phyloP scores from a whole-genome alignment of 345 rosid genomes.

The Salix caprea region DNA sequence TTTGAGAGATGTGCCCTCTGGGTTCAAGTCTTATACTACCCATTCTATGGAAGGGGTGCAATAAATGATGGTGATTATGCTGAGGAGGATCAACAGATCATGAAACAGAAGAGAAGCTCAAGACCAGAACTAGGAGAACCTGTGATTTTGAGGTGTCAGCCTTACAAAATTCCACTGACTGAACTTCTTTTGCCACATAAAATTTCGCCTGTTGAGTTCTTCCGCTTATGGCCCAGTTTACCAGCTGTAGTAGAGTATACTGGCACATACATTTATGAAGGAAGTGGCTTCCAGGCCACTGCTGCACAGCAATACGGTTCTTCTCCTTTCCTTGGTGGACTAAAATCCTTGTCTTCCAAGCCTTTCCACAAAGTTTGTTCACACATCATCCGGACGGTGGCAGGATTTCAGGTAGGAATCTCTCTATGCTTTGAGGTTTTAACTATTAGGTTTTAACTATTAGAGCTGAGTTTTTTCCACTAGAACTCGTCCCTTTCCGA shows the following conservation, averaged over 20 bases:
- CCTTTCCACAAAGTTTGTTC: constrained; percentile 94
- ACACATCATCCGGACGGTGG: constrained; percentile 87
- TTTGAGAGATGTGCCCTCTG: constrained; percentile 93
- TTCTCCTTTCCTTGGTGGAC: constrained; percentile 90
- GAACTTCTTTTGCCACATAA: constrained; percentile 94
- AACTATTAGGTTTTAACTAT: not conserved
- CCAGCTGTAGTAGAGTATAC: constrained; percentile 85
- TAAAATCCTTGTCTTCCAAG: constrained; percentile 82
- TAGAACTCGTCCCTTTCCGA: not conserved
- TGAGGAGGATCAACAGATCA: constrained; percentile 82
- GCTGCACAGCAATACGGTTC: constrained; percentile 98
- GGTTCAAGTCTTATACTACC: constrained; percentile 95
- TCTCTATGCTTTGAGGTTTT: not conserved
- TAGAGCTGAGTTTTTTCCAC: not conserved
- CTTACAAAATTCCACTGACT: constrained; percentile 90
- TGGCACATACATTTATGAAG: constrained; percentile 85
- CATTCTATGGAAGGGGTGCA: constrained; percentile 85
- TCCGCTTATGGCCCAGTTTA: constrained; percentile 98
- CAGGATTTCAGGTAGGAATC: constrained; percentile 84
- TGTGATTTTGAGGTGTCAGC: constrained; percentile 94
- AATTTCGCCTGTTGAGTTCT: constrained; percentile 93
- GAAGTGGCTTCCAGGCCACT: constrained; percentile 97
- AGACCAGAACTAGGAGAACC: constrained; percentile 92
- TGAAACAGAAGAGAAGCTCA: constrained; percentile 76
- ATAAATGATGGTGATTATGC: constrained; percentile 76